Conservation (phyloP, 2,329 filamentous ascomycete genomes). For the Penicillium sp. region DNA sequence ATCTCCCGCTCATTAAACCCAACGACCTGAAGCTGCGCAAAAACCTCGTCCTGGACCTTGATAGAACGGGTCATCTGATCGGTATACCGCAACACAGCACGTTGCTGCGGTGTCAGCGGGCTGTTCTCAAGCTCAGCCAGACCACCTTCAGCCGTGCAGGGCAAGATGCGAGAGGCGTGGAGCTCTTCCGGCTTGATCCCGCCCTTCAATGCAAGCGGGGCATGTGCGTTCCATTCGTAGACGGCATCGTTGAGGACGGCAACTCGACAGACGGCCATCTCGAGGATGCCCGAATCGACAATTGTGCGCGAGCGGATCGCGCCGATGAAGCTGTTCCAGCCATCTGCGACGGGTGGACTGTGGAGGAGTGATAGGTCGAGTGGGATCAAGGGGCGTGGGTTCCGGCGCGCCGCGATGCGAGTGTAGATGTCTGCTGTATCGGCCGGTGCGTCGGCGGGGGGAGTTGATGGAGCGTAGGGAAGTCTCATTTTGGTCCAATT, state of each 20-base stretch:
- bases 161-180: slow-evolving; percentile 50
- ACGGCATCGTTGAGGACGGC: slow-evolving; percentile 72
- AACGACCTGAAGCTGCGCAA: slow-evolving; percentile 52
- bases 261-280: slow-evolving; percentile 73
- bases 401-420: slow-evolving; percentile 24
- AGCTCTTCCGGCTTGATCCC: slow-evolving; percentile 40
- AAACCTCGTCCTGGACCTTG: slow-evolving; percentile 61
- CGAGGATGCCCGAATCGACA: slow-evolving; percentile 52
- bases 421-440: slow-evolving; percentile 25
- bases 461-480: slow-evolving; percentile 22
- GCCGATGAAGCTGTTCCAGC: slow-evolving; percentile 56
- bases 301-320: slow-evolving; percentile 49
- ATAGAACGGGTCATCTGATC: slow-evolving; percentile 78
- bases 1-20: slow-evolving; percentile 66
- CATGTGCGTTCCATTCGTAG: slow-evolving; percentile 81
- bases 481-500: slow-evolving; percentile 14
- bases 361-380: slow-evolving; percentile 74
- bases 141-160: slow-evolving; percentile 38
- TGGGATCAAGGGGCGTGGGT: slow-evolving; percentile 63
- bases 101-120: slow-evolving; percentile 54
- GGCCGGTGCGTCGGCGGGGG: slow-evolving; percentile 16
- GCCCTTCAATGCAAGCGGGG: slow-evolving; percentile 53
- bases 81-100: slow-evolving; percentile 64
- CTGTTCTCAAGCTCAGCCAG: slow-evolving; percentile 29
- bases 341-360: slow-evolving; percentile 66